Conservation (phyloP, 768 basidiomycete species). For the Tulasnella sp. region DNA sequence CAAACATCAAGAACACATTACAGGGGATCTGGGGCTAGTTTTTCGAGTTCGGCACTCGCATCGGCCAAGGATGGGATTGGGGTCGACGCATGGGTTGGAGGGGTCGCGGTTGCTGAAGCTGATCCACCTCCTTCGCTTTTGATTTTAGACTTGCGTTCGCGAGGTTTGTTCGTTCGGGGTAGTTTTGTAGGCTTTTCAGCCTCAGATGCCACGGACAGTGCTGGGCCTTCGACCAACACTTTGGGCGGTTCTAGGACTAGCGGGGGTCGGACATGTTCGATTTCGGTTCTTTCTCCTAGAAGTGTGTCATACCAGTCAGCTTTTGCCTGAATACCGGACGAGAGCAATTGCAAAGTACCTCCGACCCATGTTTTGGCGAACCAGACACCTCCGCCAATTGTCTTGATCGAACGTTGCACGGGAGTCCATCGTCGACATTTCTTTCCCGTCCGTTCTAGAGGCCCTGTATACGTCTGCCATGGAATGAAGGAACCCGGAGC, state of each 20-base stretch:
- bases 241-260: neutral
- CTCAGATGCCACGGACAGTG: neutral
- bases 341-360: neutral
- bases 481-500: neutral
- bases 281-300: neutral
- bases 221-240: neutral
- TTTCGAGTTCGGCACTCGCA: neutral
- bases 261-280: neutral
- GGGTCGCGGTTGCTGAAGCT: neutral
- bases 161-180: neutral
- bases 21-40: neutral
- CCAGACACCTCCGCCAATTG: neutral
- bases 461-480: neutral
- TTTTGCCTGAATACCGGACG: neutral
- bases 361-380: constrained; percentile 1
- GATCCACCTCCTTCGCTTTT: neutral
- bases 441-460: neutral
- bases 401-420: neutral
- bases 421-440: neutral
- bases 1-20: neutral
- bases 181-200: neutral
- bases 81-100: neutral
- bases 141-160: neutral
- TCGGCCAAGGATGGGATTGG: neutral
- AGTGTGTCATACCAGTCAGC: neutral